phyloP scores from a whole-genome alignment of 208 protist genomes.

The Leishmania major region DNA sequence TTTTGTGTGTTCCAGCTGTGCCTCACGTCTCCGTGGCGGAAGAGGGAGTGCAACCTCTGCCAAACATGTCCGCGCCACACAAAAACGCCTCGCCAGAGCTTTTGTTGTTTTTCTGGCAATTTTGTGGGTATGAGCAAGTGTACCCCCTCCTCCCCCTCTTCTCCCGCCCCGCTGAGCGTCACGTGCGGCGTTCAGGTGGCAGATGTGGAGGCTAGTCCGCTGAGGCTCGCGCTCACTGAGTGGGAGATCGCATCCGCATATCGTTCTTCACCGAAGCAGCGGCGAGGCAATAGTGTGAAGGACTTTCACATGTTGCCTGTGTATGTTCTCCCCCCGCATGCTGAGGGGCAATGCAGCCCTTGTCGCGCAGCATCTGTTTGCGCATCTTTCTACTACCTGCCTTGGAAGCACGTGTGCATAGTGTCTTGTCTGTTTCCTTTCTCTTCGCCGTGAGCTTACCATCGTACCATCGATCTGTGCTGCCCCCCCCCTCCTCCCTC shows the following conservation, averaged over 20 bases:
- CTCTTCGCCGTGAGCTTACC: not conserved
- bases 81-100: not conserved
- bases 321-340: not conserved
- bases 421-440: not conserved
- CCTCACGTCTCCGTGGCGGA: too few relatives aligned
- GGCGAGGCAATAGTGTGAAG: not conserved
- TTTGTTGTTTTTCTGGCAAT: not conserved
- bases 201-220: not conserved
- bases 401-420: not conserved
- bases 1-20: not conserved
- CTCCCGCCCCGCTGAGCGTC: too few relatives aligned
- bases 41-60: not conserved
- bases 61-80: not conserved
- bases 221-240: not conserved
- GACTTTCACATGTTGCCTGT: not conserved
- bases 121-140: not conserved
- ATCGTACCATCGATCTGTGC: not conserved
- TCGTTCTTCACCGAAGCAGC: not conserved
- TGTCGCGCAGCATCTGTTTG: not conserved
- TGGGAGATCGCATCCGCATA: not conserved
- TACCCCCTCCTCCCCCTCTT: too few relatives aligned
- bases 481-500: not conserved
- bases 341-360: not conserved
- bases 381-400: not conserved
- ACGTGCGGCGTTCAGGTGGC: not conserved